Conservation (phyloP, 2,329 filamentous ascomycete species). For the Paecilomyces sp. region DNA sequence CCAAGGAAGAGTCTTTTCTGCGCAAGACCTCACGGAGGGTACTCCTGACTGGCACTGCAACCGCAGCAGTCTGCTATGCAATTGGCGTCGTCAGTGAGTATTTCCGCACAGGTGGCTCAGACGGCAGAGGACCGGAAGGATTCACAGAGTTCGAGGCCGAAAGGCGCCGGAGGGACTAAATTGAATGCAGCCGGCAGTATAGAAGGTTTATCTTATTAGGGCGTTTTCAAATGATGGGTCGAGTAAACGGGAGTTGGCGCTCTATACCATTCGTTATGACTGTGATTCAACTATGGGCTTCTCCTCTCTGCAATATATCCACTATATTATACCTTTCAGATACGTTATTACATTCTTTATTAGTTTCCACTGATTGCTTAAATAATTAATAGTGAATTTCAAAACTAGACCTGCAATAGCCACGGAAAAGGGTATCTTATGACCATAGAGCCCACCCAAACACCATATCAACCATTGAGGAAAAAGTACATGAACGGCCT, state of each 20-base stretch:
- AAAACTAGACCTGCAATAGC: not conserved
- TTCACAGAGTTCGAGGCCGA: conserved; percentile 34
- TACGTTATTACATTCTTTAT: not conserved
- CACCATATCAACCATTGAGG: not conserved
- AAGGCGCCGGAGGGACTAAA: conserved; percentile 15
- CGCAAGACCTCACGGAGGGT: conserved; percentile 22
- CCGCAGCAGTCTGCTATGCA: conserved; percentile 34
- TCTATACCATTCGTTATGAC: not conserved
- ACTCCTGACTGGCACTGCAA: conserved; percentile 25
- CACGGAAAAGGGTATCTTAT: not conserved
- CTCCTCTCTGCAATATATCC: not conserved
- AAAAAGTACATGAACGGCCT: not conserved
- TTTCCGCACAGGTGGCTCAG: conserved; percentile 33
- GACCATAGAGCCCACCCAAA: not conserved
- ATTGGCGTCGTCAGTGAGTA: conserved; percentile 34
- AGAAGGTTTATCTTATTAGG: not conserved
- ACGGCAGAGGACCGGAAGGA: conserved; percentile 29
- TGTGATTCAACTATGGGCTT: not conserved
- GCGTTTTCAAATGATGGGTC: not conserved
- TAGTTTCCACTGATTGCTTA: not conserved
- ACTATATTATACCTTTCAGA: not conserved
- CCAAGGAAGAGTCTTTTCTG: conserved; percentile 8
- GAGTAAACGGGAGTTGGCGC: not conserved
- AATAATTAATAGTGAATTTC: not conserved
- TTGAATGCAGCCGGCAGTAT: not conserved